Evolutionary conservation across 805 yeast species (phyloP).

Genomic region (Jamesozyma jinghongensis): DNA sequence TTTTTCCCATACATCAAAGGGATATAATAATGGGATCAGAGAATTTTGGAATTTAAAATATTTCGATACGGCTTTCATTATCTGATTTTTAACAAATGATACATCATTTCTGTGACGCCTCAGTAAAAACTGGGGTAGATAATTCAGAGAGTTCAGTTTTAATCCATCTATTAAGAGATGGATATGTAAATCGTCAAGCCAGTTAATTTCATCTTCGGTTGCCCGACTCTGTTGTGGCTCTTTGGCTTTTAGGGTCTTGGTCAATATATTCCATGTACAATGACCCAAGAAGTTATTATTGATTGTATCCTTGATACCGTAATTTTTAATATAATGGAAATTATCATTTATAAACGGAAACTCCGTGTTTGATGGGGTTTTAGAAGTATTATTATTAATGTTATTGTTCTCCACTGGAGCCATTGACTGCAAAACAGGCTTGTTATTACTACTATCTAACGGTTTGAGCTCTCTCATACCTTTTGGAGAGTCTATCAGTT

Average conservation of each 20-base stretch:
- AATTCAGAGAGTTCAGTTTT: conserved; percentile 13
- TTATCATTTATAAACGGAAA: conserved; percentile 24
- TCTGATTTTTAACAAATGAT: conserved; percentile 5
- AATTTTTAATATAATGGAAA: conserved; percentile 19
- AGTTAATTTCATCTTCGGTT: neutral
- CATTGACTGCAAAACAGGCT: too few species aligned
- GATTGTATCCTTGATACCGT: conserved; percentile 3
- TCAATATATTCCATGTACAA: conserved; percentile 19
- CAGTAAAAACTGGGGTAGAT: conserved; percentile 17
- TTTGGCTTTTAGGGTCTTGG: neutral
- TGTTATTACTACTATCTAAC: too few species aligned
- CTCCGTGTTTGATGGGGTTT: neutral
- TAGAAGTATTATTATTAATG: too few species aligned
- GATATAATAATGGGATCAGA: conserved; percentile 20
- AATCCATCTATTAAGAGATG: conserved; percentile 9
- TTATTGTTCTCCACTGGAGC: too few species aligned
- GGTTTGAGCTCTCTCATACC: too few species aligned
- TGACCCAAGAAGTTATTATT: conserved; percentile 18
- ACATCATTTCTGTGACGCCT: conserved; percentile 11
- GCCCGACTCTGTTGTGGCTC: too few species aligned
- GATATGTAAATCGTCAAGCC: conserved; percentile 4
- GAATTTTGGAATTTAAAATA: conserved; percentile 16
- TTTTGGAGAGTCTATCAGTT: too few species aligned
- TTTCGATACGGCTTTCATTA: conserved; percentile 8
- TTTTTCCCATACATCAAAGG: conserved; percentile 12